Percentiles rank a stretch among this genome's conserved stretches.
Evolutionary conservation across 2,329 filamentous ascomycete genomes (phyloP).

Genomic region (Beauveria rudraprayagi): DNA sequence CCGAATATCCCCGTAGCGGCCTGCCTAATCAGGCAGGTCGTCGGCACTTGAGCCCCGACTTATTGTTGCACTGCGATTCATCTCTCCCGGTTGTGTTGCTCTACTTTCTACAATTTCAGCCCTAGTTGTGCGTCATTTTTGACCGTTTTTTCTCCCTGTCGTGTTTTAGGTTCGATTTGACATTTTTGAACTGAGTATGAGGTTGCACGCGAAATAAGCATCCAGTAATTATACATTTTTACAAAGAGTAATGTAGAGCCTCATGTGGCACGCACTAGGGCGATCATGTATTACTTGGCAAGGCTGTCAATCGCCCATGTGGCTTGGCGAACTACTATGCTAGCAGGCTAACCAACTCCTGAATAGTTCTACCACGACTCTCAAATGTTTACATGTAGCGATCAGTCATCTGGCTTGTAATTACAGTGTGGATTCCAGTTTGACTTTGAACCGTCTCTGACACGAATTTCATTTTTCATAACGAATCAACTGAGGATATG

Average conservation of each 20-base stretch:
- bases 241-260: no score
- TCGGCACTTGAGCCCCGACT: not conserved
- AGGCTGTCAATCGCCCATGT: not conserved
- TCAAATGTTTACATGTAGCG: no score
- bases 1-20: not conserved
- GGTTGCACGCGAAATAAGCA: no score
- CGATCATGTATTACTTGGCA: not conserved
- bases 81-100: not conserved
- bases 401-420: no score
- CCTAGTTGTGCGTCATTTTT: not conserved
- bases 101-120: not conserved
- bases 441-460: no score
- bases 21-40: constrained; percentile 9
- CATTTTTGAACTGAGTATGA: not conserved
- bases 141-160: not conserved
- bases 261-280: not conserved
- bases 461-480: no score
- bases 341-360: no score
- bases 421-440: no score
- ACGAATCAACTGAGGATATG: no score
- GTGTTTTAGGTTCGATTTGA: not conserved
- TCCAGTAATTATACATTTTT: no score
- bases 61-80: not conserved
- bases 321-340: no score
- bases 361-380: no score